These are phyloP conservation scores for Bisporella sp. DNA, from an alignment of 2,329 filamentous ascomycete species.

Conservation along the genomic window DNA sequence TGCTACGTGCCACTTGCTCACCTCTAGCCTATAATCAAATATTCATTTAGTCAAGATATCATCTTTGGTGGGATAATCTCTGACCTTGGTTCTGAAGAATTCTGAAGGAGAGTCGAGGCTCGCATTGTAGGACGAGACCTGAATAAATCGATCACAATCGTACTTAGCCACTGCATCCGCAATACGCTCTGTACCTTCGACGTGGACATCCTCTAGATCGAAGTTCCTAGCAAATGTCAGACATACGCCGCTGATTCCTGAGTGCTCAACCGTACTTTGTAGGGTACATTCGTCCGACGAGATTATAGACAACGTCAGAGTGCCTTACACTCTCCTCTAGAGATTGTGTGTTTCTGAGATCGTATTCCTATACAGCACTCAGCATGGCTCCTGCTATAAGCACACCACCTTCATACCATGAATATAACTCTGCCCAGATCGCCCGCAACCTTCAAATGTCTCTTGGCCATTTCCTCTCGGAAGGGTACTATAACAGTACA, in stretches of 20 bases:
- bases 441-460: constrained; percentile 92
- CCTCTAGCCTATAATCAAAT: constrained; percentile 52
- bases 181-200: constrained; percentile 88
- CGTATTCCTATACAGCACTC: constrained; percentile 67
- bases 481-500: constrained; percentile 90
- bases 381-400: not conserved
- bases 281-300: constrained; percentile 88
- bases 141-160: constrained; percentile 92
- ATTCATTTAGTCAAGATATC: not conserved
- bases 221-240: constrained; percentile 68
- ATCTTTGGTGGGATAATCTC: constrained; percentile 6
- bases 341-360: constrained; percentile 87
- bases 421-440: constrained; percentile 88
- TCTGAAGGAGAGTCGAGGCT: constrained; percentile 72
- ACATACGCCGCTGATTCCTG: not conserved
- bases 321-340: constrained; percentile 96
- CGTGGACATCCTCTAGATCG: constrained; percentile 82
- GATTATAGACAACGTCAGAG: constrained; percentile 95
- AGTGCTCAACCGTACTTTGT: constrained; percentile 63
- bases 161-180: constrained; percentile 94
- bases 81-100: constrained; percentile 84
- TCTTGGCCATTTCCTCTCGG: constrained; percentile 96
- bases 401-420: constrained; percentile 44
- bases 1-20: constrained; percentile 75
- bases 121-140: constrained; percentile 93